Conservation (phyloP, 1,139 yeast genomes). For the Pichiaceae sp. region DNA sequence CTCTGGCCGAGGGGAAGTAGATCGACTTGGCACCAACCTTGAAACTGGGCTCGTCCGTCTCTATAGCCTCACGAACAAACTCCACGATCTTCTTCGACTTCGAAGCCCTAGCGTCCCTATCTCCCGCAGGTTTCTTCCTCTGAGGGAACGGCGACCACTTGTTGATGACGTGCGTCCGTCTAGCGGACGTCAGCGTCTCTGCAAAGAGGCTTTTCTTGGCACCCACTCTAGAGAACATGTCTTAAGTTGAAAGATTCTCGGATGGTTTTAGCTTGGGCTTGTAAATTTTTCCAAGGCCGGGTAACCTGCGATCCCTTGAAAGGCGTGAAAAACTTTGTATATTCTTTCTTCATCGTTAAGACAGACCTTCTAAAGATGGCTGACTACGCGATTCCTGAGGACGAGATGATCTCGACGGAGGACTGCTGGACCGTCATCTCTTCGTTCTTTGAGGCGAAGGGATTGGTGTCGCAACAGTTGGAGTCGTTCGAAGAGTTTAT, state of each 20-base stretch:
- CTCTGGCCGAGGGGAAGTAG: conserved; percentile 78
- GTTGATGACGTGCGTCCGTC: conserved; percentile 13
- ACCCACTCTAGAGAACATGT: neutral
- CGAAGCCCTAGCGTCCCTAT: conserved; percentile 15
- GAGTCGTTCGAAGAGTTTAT: conserved; percentile 98
- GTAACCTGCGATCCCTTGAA: too few relatives aligned
- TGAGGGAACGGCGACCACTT: conserved; percentile 19
- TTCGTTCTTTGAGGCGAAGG: conserved; percentile 91
- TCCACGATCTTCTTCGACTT: conserved; percentile 25
- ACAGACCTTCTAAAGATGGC: neutral
- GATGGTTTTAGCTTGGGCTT: neutral
- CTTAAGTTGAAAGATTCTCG: too few relatives aligned
- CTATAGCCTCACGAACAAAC: conserved; percentile 47
- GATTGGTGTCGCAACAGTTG: conserved; percentile 93
- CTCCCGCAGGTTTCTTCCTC: conserved; percentile 12
- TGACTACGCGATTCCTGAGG: conserved; percentile 17
- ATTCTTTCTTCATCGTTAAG: neutral
- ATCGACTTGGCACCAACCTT: conserved; percentile 63
- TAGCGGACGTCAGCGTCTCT: neutral
- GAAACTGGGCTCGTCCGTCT: conserved; percentile 69
- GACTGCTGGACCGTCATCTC: conserved; percentile 99
- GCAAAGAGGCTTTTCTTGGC: neutral
- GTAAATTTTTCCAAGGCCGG: neutral
- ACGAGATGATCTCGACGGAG: conserved; percentile 74
- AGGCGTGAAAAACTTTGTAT: neutral